Conservation (phyloP, 2,329 filamentous ascomycete genomes). For the Beauveria scarabaeidicola region DNA sequence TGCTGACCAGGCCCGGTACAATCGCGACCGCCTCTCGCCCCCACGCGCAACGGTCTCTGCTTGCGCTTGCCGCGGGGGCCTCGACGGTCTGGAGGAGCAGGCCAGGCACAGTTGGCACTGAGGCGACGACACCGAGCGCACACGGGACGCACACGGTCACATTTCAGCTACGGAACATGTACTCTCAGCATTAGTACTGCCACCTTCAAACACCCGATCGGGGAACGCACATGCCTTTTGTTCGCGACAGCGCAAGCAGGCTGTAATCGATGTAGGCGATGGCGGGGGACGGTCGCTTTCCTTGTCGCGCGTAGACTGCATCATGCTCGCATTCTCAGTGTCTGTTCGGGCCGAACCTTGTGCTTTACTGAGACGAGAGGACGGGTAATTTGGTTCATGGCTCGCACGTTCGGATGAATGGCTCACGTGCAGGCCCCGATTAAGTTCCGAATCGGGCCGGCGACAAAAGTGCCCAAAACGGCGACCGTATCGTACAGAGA, state of each 20-base stretch:
- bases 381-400: not conserved
- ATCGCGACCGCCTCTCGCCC: not conserved
- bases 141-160: not conserved
- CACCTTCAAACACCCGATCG: not conserved
- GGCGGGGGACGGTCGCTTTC: not conserved
- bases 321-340: not conserved
- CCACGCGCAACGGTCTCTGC: not conserved
- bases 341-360: not conserved
- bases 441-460: slow-evolving; percentile 1
- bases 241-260: slow-evolving; percentile 1
- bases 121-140: not conserved
- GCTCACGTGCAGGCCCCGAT: not conserved
- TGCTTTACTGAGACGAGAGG: not conserved
- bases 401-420: not conserved
- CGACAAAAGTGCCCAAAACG: not conserved
- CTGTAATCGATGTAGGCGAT: not conserved
- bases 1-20: not conserved
- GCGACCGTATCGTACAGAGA: not conserved
- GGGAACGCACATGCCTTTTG: not conserved
- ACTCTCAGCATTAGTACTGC: not conserved
- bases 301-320: not conserved
- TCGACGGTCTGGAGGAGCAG: not conserved
- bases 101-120: not conserved
- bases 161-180: not conserved
- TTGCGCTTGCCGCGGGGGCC: not conserved